A percentile compares a stretch with the other conserved stretches of the same genome.
Conservation (phyloP, 1,139 yeast genomes). For the Groenewaldozyma sp. region DNA sequence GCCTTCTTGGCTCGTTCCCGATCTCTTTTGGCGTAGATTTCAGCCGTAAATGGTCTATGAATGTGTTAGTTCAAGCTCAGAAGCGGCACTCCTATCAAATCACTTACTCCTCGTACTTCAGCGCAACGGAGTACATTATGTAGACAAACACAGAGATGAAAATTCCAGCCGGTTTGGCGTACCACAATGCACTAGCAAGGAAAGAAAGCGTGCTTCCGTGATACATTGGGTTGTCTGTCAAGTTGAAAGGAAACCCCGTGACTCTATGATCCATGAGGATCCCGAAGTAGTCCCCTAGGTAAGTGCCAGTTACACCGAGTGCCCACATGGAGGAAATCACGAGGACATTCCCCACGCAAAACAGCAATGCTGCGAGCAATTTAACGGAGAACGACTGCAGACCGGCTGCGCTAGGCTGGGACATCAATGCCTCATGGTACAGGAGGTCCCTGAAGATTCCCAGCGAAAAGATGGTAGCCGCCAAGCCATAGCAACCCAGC, state of each 20-base stretch:
- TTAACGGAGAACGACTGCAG: constrained; percentile 34
- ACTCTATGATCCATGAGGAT: constrained; percentile 86
- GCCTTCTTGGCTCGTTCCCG: constrained; percentile 28
- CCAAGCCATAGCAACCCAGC: constrained; percentile 75
- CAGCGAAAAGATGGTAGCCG: constrained; percentile 68
- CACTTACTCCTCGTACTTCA: constrained; percentile 63
- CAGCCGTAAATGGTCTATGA: constrained; percentile 72
- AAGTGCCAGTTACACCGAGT: constrained; percentile 94
- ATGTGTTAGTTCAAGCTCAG: neutral
- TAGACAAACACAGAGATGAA: constrained; percentile 62
- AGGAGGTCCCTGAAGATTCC: constrained; percentile 77
- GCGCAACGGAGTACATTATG: constrained; percentile 74
- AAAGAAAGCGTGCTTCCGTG: constrained; percentile 85
- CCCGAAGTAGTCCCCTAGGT: constrained; percentile 94
- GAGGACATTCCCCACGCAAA: constrained; percentile 65
- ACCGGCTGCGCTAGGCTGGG: constrained; percentile 34
- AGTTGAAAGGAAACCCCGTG: constrained; percentile 88
- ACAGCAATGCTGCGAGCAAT: constrained; percentile 38
- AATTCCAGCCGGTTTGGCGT: constrained; percentile 84
- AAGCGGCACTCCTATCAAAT: neutral
- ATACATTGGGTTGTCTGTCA: constrained; percentile 92
- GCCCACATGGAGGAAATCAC: constrained; percentile 84
- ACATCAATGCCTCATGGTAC: constrained; percentile 57
- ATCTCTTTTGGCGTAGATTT: constrained; percentile 65
- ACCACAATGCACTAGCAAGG: constrained; percentile 82